Evolutionary conservation across 306 rosid species (phyloP), one percentile per base, ranked within the genome.

Genomic region (Lathyrus tuberosus): DNA sequence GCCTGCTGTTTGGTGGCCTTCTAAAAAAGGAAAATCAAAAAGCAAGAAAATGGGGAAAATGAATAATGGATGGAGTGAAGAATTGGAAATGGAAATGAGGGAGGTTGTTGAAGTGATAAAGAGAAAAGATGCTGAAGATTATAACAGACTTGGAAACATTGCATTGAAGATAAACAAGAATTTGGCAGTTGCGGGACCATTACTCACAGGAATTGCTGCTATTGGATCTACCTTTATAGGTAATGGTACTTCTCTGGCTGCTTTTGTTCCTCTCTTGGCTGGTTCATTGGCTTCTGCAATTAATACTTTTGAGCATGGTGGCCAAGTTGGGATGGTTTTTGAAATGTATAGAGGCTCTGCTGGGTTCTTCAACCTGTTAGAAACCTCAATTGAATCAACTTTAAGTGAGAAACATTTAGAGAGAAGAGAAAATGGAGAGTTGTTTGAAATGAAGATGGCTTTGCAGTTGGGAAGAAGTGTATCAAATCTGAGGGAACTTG

Each of bases 321-420:
- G 76, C 1, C 96, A 90, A 78, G 79, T 90, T 2, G 96, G 96
- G 1, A 87, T 82, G 96, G 82, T 90, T 74, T 58, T 87, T 15
- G 95, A 90, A 77, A 79, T 90, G 90, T 90, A 87, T 10, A 82
- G 91, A 52, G 37, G 64, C 58, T 77, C 81, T 16, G 90, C 70
- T 0, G 96, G 95, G 0, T 82, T 84, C 75, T 90, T 90, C 60
- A 30, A 63, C 17, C 28, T 72, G 62, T 2, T 90, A 37, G 88
- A 90, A 49, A 70, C 48, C 1, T 74, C 84, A 1, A 62, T 90
- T 42, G 85, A 78, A 49, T 56, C 85, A 10, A 72, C 76, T 1
- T 85, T 89, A 3, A 78, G 31, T 14, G 94, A 90, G 57, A 53
- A 31, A 16, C 61, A 74, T 33, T 47, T 65, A 10, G 73, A 74